These are phyloP conservation scores for Tricladium varicosporioides DNA, from an alignment of 2,329 filamentous ascomycete genomes.

Conservation along the genomic window DNA sequence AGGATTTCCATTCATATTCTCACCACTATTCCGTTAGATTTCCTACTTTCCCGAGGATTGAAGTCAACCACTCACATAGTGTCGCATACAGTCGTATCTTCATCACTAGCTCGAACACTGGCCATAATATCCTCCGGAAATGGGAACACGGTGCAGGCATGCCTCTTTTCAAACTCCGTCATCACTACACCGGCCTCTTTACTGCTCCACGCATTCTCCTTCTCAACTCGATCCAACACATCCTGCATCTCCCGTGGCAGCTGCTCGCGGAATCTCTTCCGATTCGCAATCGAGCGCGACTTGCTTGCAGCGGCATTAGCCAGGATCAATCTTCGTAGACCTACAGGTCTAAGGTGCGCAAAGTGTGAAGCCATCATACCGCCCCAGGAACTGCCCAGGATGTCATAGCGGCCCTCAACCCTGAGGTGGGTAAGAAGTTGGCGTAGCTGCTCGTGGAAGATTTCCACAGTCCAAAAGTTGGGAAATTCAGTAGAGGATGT, in stretches of 20 bases:
- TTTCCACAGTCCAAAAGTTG: conserved; percentile 44
- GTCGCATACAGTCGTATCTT: background rate
- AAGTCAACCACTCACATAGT: background rate
- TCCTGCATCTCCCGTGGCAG: conserved; percentile 2
- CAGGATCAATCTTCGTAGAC: conserved; percentile 1
- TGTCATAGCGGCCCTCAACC: background rate
- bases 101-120: background rate
- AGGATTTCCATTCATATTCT: background rate
- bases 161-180: background rate
- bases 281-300: background rate
- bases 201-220: background rate
- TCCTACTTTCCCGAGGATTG: background rate
- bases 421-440: conserved; percentile 31
- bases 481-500: conserved; percentile 35
- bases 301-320: conserved; percentile 1
- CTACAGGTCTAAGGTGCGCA: background rate
- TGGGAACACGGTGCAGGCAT: background rate
- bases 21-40: background rate
- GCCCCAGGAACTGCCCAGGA: conserved; percentile 5
- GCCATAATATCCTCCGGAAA: conserved; percentile 4
- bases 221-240: background rate
- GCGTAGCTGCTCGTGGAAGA: conserved; percentile 48
- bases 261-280: background rate
- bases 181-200: background rate
- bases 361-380: conserved; percentile 1